These are phyloP conservation scores for Calocybe gangraenosa DNA, from an alignment of 768 basidiomycete species.

Conservation along the genomic window DNA sequence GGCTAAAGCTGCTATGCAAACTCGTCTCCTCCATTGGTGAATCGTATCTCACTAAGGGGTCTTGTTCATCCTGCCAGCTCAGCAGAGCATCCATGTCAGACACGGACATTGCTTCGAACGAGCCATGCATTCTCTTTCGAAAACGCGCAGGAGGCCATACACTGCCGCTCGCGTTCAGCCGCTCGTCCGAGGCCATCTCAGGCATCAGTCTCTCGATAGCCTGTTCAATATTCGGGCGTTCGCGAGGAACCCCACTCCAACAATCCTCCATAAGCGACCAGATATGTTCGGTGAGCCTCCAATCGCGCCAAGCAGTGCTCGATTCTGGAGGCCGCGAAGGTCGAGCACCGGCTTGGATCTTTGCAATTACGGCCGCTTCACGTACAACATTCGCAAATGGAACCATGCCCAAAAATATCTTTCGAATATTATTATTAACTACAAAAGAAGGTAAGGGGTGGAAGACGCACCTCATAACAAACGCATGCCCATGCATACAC, in stretches of 20 bases:
- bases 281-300: conserved; percentile 2
- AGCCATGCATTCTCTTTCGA: background rate
- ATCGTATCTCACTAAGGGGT: too few species aligned
- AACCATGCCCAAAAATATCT: conserved; percentile 1
- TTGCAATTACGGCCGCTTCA: background rate
- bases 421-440: background rate
- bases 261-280: conserved; percentile 9
- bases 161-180: background rate
- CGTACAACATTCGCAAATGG: background rate
- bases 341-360: background rate
- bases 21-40: too few species aligned
- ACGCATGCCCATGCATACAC: conserved; percentile 3
- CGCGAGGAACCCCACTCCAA: conserved; percentile 2
- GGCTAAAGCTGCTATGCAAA: too few species aligned
- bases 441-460: background rate
- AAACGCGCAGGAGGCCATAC: background rate
- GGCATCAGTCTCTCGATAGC: background rate
- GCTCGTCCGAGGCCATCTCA: background rate
- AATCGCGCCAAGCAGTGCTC: conserved; percentile 1
- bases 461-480: background rate
- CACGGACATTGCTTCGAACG: background rate
- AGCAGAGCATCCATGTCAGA: too few species aligned
- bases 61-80: too few species aligned
- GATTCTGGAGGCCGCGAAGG: background rate
- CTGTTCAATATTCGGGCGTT: conserved; percentile 1